A percentile compares a stretch with the other conserved stretches of the same genome.
Evolutionary conservation across 495 filamentous ascomycete genomes (phyloP).

Genomic region (Talaromyces ruber): DNA sequence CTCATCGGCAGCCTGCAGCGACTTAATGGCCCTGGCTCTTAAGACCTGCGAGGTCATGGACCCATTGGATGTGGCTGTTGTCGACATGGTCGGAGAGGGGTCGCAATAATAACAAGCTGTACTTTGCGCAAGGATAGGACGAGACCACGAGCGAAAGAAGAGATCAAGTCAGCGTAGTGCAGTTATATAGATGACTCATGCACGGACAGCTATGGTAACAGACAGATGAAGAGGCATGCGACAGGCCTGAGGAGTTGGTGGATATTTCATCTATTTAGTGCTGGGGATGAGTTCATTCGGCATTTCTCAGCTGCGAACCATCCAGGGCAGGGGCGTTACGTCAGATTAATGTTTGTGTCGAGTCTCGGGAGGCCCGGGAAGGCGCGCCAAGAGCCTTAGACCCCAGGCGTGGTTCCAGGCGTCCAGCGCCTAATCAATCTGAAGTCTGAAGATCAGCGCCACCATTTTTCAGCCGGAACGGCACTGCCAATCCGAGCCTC

Average conservation of each 20-base stretch:
- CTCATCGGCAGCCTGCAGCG: conserved; percentile 1
- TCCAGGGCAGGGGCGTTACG: neutral
- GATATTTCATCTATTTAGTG: neutral
- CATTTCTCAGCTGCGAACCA: neutral
- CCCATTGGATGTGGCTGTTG: conserved; percentile 6
- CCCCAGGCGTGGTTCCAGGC: neutral
- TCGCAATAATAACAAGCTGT: neutral
- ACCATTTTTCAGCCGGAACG: neutral
- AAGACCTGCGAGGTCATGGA: conserved; percentile 3
- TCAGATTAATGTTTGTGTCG: neutral
- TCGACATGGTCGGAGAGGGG: conserved; percentile 2
- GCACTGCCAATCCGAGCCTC: neutral
- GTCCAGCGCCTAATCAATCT: neutral
- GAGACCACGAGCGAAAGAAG: neutral
- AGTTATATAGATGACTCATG: neutral
- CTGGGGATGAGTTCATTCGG: neutral
- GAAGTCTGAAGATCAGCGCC: neutral
- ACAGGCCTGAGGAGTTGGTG: neutral
- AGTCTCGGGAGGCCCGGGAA: neutral
- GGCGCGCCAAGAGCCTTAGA: neutral
- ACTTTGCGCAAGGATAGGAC: neutral
- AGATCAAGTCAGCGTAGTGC: neutral
- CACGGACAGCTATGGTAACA: neutral
- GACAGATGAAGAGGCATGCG: neutral
- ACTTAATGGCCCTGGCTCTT: conserved; percentile 5